Base-by-base conservation (phyloP, 306 rosid species). In the Lotus japonicus region DNA sequence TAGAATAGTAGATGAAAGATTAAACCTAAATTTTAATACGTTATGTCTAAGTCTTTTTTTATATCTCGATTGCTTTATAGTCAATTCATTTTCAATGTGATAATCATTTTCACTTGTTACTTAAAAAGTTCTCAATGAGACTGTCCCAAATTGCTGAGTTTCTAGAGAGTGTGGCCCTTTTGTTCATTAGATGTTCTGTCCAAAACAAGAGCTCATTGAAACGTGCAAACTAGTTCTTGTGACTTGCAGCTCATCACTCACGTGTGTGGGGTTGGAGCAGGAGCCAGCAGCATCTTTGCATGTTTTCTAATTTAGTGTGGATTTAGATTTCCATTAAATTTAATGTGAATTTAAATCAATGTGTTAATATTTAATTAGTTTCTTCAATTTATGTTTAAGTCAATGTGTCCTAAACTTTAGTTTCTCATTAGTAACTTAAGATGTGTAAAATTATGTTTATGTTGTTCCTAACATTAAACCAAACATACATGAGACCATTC, bases 231-330 rank as follows among this genome's bases (percentile, higher is more conserved):
- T 57, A 46, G n/a, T 19, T 48, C 17, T 31, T 33, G 43, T 35
- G 53, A 65, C 13, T 6, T 3, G 75, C 57, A 68, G 44, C 75
- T 67, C 63, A 49, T 67, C 50, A 67, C 23, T 41, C 71, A 76
- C 39, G 26, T 42, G 38, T 19, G 81, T 61, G 54, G 80, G 71
- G 76, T 50, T 18, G n/a, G 21, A 33, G 13, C n/a, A n/a, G n/a
- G n/a, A n/a, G n/a, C n/a, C n/a, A n/a, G n/a, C n/a, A n/a, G n/a
- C n/a, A n/a, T n/a, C n/a, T n/a, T n/a, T n/a, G n/a, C n/a, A n/a
- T n/a, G n/a, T n/a, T n/a, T n/a, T n/a, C n/a, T n/a, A n/a, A n/a
- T n/a, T n/a, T n/a, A n/a, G n/a, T n/a, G n/a, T n/a, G n/a, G n/a
- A n/a, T n/a, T n/a, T n/a, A n/a, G n/a, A n/a, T n/a, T n/a, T n/a